Base-by-base conservation (phyloP, 176 grass and related monocot species). In the Musa troglodytarum region DNA sequence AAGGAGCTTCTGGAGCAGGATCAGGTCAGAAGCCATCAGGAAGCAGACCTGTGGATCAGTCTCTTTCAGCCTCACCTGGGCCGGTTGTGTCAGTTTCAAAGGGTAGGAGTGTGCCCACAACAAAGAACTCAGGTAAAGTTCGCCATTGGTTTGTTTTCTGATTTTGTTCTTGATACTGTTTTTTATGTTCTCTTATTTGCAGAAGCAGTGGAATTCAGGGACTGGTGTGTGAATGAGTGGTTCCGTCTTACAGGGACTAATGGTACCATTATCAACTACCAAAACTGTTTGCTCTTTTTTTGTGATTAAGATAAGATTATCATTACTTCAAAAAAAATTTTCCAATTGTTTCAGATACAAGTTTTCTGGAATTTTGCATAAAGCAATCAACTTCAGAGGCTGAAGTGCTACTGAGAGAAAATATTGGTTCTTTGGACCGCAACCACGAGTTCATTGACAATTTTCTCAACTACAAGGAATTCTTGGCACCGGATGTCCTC, bases 161-260 rank as follows among this genome's bases (percentile, higher is more conserved):
- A 54, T 20, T 24, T 87, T 10, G 19, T n/a, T 49, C 83, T 77
- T 68, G 67, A 64, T 49, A 51, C 9, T 73, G 12, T 74, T 78
- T 54, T 24, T 79, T 69, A 71, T 64, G 11, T 83, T 11, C 50
- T 72, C 19, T 53, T 72, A 71, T 51, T 53, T 87, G 59, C 88
- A 99, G 96, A 99, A 74, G 96, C 96, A 77, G 81, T 92, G 83
- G 96, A 95, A 79, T 99, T 99, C 82, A 80, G 85, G 61, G 84
- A 86, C 70, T 99, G 96, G 96, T 92, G 83, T 0, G 86, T 88
- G 71, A 84, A 83, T 73, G 91, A 99, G 85, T 95, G 96, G 96
- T 13, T 24, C 55, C 90, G 72, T 80, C 90, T 99, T 22, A 99
- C 91, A 17, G 91, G 96, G 81, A 95, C 84, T 49, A 85, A 77